These are phyloP conservation scores for Fraxinus sp. DNA, from an alignment of 305 asterid genomes.

Conservation along the genomic window DNA sequence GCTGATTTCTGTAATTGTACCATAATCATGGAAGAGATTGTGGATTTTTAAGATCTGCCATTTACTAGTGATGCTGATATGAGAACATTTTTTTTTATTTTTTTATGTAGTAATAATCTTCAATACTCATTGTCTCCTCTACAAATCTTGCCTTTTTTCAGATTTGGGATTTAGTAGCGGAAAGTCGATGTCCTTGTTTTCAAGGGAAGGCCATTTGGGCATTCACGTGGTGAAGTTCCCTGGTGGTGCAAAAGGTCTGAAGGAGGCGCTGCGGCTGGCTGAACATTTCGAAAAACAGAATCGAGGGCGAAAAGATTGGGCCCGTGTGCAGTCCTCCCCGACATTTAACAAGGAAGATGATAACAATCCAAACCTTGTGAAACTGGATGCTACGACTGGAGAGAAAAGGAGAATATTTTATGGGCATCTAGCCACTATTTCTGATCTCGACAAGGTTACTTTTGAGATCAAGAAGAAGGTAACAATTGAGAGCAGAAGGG, in stretches of 20 bases:
- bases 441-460: slow-evolving; percentile 73
- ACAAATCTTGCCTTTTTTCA: slow-evolving; percentile 38
- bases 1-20: background rate
- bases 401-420: slow-evolving; percentile 66
- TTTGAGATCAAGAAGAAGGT: slow-evolving; percentile 75
- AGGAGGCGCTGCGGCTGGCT: slow-evolving; percentile 66
- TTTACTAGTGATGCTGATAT: background rate
- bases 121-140: slow-evolving; percentile 17
- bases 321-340: slow-evolving; percentile 49
- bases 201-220: slow-evolving; percentile 87
- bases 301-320: slow-evolving; percentile 69
- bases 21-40: background rate
- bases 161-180: slow-evolving; percentile 78
- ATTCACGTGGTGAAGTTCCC: slow-evolving; percentile 68
- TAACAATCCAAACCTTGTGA: slow-evolving; percentile 66
- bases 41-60: background rate
- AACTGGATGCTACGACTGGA: slow-evolving; percentile 55
- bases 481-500: slow-evolving; percentile 60
- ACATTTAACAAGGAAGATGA: slow-evolving; percentile 62
- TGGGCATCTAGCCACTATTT: slow-evolving; percentile 79
- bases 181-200: slow-evolving; percentile 74
- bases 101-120: background rate
- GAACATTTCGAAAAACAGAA: slow-evolving; percentile 67
- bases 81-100: background rate
- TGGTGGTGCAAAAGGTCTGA: slow-evolving; percentile 61